Conservation (phyloP, 2,329 filamentous ascomycete species). For the Claviceps capensis region DNA sequence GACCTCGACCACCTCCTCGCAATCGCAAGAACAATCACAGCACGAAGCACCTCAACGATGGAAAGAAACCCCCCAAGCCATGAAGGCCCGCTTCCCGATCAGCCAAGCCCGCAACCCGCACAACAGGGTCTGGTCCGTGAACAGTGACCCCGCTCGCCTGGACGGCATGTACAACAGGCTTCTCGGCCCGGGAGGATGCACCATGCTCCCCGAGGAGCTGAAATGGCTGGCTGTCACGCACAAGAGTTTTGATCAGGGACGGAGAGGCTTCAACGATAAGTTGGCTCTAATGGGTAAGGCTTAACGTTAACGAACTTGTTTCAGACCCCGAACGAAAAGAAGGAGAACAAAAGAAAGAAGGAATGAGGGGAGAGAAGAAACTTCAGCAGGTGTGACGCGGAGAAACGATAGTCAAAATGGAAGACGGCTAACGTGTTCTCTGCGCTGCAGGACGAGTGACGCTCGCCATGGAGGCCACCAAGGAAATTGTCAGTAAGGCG, state of each 20-base stretch:
- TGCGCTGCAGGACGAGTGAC: slow-evolving; percentile 20
- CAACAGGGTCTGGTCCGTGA: slow-evolving; percentile 51
- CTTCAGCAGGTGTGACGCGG: too few species aligned
- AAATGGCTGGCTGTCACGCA: slow-evolving; percentile 97
- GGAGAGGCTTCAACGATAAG: slow-evolving; percentile 87
- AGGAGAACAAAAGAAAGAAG: too few species aligned
- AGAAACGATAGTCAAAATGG: too few species aligned
- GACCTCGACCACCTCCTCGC: slow-evolving; percentile 12
- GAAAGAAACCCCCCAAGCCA: slow-evolving; percentile 53
- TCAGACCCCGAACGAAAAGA: neutral
- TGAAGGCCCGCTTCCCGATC: slow-evolving; percentile 56
- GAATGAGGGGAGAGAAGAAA: neutral
- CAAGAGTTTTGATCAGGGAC: slow-evolving; percentile 94
- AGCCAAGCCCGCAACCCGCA: slow-evolving; percentile 40
- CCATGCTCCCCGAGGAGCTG: slow-evolving; percentile 71
- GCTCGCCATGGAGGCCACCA: slow-evolving; percentile 25
- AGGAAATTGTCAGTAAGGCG: slow-evolving; percentile 22
- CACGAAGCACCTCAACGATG: slow-evolving; percentile 39
- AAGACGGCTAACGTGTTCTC: neutral
- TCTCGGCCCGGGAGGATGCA: slow-evolving; percentile 58
- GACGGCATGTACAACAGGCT: slow-evolving; percentile 67
- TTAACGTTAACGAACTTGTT: neutral
- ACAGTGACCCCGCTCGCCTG: slow-evolving; percentile 58
- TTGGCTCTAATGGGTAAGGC: slow-evolving; percentile 71
- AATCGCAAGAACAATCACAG: neutral